Conservation (phyloP, 371 early-diverging fungal species). For the Massospora cicadina region DNA sequence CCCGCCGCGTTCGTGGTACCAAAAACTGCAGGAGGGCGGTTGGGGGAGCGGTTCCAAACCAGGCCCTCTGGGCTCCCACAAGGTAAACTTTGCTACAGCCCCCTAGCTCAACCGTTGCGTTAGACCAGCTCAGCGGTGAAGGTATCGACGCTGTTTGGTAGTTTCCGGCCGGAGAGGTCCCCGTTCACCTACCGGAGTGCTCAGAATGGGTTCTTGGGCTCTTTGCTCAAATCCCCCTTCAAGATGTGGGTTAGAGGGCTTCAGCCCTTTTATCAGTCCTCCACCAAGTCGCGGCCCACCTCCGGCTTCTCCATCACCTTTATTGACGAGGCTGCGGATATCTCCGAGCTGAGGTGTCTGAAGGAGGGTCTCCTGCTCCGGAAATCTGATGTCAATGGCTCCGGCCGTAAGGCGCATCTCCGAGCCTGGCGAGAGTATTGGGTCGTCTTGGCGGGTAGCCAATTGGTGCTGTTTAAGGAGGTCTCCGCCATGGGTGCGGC, state of each 20-base stretch:
- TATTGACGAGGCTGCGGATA: conserved; percentile 15
- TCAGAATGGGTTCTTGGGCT: conserved; percentile 7
- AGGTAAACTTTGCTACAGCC: conserved; percentile 3
- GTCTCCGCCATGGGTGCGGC: conserved; percentile 20
- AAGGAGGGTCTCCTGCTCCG: conserved; percentile 48
- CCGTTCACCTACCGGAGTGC: conserved; percentile 13
- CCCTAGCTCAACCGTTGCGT: neutral
- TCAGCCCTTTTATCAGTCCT: conserved; percentile 1
- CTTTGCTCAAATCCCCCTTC: conserved; percentile 11
- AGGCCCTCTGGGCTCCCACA: neutral
- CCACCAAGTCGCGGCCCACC: conserved; percentile 1
- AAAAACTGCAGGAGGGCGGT: neutral
- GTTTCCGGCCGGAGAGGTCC: conserved; percentile 6
- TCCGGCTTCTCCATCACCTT: conserved; percentile 21
- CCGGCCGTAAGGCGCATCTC: conserved; percentile 43
- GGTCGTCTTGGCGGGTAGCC: conserved; percentile 54
- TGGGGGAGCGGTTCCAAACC: neutral
- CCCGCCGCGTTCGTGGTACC: conserved; percentile 2
- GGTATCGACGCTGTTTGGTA: conserved; percentile 8
- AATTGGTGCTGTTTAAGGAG: conserved; percentile 51
- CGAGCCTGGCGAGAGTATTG: conserved; percentile 59
- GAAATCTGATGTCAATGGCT: conserved; percentile 44
- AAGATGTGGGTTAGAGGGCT: conserved; percentile 12
- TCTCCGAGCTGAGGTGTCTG: conserved; percentile 38
- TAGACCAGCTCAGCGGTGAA: conserved; percentile 9